Base-by-base conservation (phyloP, 768 basidiomycete species). In the Amanita pseudoporphyria region DNA sequence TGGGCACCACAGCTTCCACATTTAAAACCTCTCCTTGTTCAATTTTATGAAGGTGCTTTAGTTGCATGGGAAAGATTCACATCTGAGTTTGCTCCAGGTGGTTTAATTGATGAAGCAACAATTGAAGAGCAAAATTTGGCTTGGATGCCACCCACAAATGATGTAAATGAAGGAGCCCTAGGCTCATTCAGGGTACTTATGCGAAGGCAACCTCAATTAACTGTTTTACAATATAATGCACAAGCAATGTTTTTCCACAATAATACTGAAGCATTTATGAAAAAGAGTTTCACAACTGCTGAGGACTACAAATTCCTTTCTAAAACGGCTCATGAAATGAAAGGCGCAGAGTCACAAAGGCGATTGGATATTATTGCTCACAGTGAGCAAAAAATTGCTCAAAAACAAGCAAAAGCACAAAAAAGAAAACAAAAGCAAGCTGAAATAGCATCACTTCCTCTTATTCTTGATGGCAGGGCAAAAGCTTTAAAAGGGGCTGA, bases 51-150 rank as follows among this genome's bases (percentile, higher is more conserved):
- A n/a, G 66, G 63, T 2, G 60, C 64, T 10, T 41, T 45, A 1
- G 45, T 41, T 3, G 62, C 64, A 36, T 65, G 66, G 65, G 42
- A 33, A 1, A 42, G 59, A 0, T 67, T 66, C 44, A 52, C 57
- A n/a, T n/a, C n/a, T n/a, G n/a, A n/a, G n/a, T n/a, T n/a, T n/a
- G n/a, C n/a, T n/a, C n/a, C n/a, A n/a, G 33, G 33, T 4, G 33
- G 33, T 3, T 12, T 51, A 5, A 58, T 59, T 49, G 53, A 54
- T 44, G 28, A 28, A 26, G 28, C 38, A n/a, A 51, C 46, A 22
- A 24, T 13, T 30, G 56, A 49, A 10, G 53, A 56, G 31, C 21
- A 47, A 0, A 7, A 33, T 10, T 7, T 6, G 1, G 51, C 55
- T 35, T 60, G 45, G 36, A 45, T 62, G 50, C 47, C 49, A n/a